Percentiles rank a stretch among this genome's conserved stretches.
These are phyloP conservation scores for Tinospora cordifolia DNA, from an alignment of 164 flowering plant species.

Conservation along the genomic window DNA sequence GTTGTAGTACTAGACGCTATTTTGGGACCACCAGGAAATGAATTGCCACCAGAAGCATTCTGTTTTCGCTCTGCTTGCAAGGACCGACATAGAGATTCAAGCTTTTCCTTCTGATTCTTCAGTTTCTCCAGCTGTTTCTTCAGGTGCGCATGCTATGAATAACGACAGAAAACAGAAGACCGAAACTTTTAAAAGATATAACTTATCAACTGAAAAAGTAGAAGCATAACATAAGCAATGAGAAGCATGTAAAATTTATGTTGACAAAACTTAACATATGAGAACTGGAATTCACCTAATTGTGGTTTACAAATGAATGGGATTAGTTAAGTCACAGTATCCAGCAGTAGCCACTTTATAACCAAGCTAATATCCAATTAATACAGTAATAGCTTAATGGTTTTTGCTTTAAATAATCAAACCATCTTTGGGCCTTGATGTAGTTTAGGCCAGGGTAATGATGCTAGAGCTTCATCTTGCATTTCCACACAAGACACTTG, in stretches of 20 bases:
- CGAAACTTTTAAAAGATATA: not conserved
- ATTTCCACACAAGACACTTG: too few species aligned
- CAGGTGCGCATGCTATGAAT: conserved; percentile 55
- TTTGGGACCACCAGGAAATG: conserved; percentile 12
- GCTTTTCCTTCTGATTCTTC: conserved; percentile 83
- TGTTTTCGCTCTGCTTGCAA: conserved; percentile 88
- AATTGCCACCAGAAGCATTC: conserved; percentile 23
- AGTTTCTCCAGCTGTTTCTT: conserved; percentile 81
- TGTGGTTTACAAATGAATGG: too few species aligned
- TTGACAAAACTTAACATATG: too few species aligned
- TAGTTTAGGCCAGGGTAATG: too few species aligned
- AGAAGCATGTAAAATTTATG: not conserved
- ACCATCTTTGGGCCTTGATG: too few species aligned
- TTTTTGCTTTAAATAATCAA: too few species aligned
- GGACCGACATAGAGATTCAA: conserved; percentile 79
- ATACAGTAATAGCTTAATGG: too few species aligned
- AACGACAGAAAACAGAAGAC: not conserved
- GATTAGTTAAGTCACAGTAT: too few species aligned
- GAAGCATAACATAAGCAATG: not conserved
- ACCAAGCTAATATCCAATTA: too few species aligned
- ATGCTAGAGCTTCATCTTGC: too few species aligned
- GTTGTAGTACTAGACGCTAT: not conserved
- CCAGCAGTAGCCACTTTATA: too few species aligned
- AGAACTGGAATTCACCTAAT: too few species aligned
- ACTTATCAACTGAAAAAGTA: not conserved